Evolutionary conservation across 805 yeast genomes (phyloP), one percentile per base, ranked within the genome.

Genomic region (Yamadazyma olivae): DNA sequence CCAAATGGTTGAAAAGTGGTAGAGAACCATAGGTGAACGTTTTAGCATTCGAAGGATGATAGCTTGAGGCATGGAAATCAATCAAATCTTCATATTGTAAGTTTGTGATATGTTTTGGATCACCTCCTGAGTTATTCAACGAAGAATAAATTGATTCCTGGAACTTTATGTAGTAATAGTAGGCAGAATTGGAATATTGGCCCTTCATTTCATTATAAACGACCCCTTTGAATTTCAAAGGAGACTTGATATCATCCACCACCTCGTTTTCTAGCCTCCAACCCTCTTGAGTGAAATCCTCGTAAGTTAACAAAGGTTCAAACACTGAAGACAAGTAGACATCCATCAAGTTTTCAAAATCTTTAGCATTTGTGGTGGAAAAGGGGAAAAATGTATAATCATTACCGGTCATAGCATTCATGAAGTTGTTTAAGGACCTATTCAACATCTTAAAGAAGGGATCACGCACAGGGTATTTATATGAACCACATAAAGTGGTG

Each of bases 191-290:
- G 0, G 96, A 84, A 54, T 87, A 77, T 60, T 91, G 97, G 6
- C 99, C 99, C 61, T 93, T 93, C 99, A 93, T 93, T 63, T 93
- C 99, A 56, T 93, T 93, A 57, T 85, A 93, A 2, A 93, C 99
- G 22, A 93, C 99, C 30, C 99, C 99, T 59, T 93, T 93, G 59
- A 88, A 87, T 3, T 67, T 68, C 27, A 93, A 54, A 1, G 87
- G 84, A 10, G 86, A 71, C 0, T 49, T 40, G 12, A 66, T 63
- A 53, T 90, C 89, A 5, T 70, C 58, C 5, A 79, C 59, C 35
- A 69, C 71, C 35, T 74, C 75, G 46, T 87, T 77, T 58, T 93
- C 99, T 26, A 93, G 64, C 54, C 99, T 79, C 99, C 99, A 93
- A 24, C 99, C 99, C 63, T 93, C 99, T 64, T 93, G 99, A 44